These are phyloP conservation scores for Ormosia semicastrata DNA, from an alignment of 306 rosid species.

Conservation along the genomic window DNA sequence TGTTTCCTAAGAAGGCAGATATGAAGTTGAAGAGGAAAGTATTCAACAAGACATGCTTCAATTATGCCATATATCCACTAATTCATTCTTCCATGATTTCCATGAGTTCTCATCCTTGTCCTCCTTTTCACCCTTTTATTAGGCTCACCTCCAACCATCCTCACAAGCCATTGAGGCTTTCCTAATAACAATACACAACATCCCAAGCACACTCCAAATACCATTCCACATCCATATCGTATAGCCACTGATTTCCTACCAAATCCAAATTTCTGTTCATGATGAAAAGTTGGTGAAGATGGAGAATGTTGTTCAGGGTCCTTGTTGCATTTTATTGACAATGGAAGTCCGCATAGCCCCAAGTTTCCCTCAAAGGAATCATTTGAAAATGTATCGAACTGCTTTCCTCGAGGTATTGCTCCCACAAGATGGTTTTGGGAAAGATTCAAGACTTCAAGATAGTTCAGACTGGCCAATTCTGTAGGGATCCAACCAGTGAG, in stretches of 20 bases:
- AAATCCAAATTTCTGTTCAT: neutral
- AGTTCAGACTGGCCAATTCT: constrained; percentile 16
- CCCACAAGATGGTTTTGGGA: constrained; percentile 26
- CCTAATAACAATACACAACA: neutral
- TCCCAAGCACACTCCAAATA: constrained; percentile 19
- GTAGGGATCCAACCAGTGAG: neutral
- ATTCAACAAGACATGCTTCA: neutral
- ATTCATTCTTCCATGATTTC: neutral
- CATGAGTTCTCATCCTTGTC: neutral
- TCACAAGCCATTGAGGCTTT: neutral
- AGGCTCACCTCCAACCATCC: neutral
- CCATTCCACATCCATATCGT: constrained; percentile 32
- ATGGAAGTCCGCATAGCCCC: constrained; percentile 26
- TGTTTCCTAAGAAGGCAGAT: no score
- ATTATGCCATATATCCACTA: neutral
- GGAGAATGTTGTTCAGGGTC: neutral
- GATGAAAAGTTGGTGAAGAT: neutral
- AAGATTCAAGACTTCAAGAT: constrained; percentile 14
- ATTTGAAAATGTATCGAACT: constrained; percentile 26
- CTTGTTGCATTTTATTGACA: neutral
- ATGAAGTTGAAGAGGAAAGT: no score
- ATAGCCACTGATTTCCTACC: constrained; percentile 25
- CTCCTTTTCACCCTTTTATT: neutral
- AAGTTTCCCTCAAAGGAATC: constrained; percentile 26
- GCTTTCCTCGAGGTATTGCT: constrained; percentile 28